Percentiles rank a stretch among this genome's conserved stretches.
Evolutionary conservation across 805 yeast genomes (phyloP).

Genomic region (Lipomyces sp.): DNA sequence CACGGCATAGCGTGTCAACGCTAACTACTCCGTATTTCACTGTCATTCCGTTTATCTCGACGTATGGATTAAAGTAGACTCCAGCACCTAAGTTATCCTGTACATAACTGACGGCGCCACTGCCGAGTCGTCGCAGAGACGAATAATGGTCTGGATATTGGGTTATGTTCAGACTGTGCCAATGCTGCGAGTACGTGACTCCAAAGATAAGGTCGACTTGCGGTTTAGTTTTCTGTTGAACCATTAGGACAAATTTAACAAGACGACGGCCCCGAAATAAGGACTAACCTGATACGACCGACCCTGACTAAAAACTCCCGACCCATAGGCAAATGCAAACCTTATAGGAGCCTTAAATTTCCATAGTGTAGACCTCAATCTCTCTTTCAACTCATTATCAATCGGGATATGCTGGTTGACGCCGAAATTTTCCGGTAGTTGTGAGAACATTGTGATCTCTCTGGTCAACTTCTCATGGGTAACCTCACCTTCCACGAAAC

Average conservation of each 20-base stretch:
- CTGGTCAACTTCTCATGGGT: slow-evolving; percentile 11
- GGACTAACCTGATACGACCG: slow-evolving; percentile 34
- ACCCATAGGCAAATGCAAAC: slow-evolving; percentile 91
- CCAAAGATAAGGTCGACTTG: slow-evolving; percentile 88
- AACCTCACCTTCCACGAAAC: slow-evolving; percentile 6
- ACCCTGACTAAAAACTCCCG: slow-evolving; percentile 87
- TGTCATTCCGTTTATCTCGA: slow-evolving; percentile 59
- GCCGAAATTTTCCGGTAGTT: slow-evolving; percentile 63
- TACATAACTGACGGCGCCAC: slow-evolving; percentile 59
- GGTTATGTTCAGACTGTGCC: slow-evolving; percentile 75
- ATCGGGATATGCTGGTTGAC: slow-evolving; percentile 60
- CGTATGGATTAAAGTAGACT: slow-evolving; percentile 91
- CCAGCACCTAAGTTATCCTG: slow-evolving; percentile 79
- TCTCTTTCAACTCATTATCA: slow-evolving; percentile 51
- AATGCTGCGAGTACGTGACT: slow-evolving; percentile 71
- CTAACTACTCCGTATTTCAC: slow-evolving; percentile 90
- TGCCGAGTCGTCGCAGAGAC: slow-evolving; percentile 61
- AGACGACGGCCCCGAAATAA: neutral
- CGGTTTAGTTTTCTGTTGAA: slow-evolving; percentile 49
- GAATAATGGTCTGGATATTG: slow-evolving; percentile 82
- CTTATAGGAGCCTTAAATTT: slow-evolving; percentile 72
- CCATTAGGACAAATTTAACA: slow-evolving; percentile 1
- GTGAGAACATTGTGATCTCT: slow-evolving; percentile 43
- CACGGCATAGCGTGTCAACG: slow-evolving; percentile 61
- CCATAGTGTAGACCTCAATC: slow-evolving; percentile 56